A percentile compares a stretch with the other conserved stretches of the same genome.
These are phyloP conservation scores for Fusarium sublunatum DNA, from an alignment of 2,329 filamentous ascomycete species.

Conservation along the genomic window DNA sequence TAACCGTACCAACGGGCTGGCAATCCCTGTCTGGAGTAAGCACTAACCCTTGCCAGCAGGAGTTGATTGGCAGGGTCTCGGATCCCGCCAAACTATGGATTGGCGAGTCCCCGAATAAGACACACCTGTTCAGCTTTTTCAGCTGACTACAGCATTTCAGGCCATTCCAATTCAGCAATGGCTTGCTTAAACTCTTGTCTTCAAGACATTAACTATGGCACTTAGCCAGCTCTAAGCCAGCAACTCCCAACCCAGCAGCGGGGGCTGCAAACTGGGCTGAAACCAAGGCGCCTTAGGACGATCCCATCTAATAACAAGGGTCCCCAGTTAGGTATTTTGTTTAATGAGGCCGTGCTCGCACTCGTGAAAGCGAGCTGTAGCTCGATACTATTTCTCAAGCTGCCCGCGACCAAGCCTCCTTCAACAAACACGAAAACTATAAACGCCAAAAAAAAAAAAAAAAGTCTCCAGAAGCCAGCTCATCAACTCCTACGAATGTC, in stretches of 20 bases:
- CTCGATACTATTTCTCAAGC: not conserved
- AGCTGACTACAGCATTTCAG: too few species aligned
- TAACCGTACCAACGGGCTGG: too few species aligned
- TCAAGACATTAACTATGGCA: not conserved
- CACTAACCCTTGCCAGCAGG: constrained; percentile 9
- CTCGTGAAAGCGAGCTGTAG: constrained; percentile 1
- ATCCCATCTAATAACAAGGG: constrained; percentile 5
- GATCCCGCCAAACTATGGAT: not conserved
- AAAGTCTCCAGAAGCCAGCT: constrained; percentile 25
- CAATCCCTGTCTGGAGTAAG: constrained; percentile 12
- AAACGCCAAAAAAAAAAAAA: constrained; percentile 16
- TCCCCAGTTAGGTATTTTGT: constrained; percentile 7
- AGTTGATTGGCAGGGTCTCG: not conserved
- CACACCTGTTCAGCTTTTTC: not conserved
- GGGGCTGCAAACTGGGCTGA: constrained; percentile 8
- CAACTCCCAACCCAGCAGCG: not conserved
- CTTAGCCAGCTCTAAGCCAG: not conserved
- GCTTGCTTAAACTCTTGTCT: not conserved
- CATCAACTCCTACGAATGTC: constrained; percentile 2
- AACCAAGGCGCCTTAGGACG: not conserved
- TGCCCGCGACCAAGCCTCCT: not conserved
- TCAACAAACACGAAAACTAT: not conserved
- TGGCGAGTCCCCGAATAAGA: not conserved
- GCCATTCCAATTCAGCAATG: not conserved
- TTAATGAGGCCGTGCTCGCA: constrained; percentile 6